Base-by-base conservation (phyloP, 805 yeast species). In the Yarrowia alimentaria region DNA sequence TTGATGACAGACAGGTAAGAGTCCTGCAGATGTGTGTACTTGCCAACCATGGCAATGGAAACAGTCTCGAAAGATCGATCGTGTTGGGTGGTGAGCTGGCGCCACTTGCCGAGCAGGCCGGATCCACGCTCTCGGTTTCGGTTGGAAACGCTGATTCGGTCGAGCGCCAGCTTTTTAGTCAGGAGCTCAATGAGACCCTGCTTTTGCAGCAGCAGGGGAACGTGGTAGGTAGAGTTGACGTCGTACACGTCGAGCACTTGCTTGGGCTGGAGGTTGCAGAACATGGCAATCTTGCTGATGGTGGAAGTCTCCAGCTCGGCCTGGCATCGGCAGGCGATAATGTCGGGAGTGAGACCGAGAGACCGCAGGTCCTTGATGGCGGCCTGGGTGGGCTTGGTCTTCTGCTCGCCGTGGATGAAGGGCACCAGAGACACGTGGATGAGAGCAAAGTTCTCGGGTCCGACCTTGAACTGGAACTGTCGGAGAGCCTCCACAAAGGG, bases 331-430 rank as follows among this genome's bases (percentile, higher is more conserved):
- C 98, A 91, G 53, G 98, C 99, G 72, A 93, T 88, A 80, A 93
- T 83, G 68, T 93, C 98, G 16, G 98, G 98, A 29, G 83, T 80
- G 66, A 93, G 78, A 62, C 99, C 99, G 55, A 91, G 73, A 38
- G 96, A 85, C 71, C 99, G 84, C 69, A 93, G 78, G 68, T 93
- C 99, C 68, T 89, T 88, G 64, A 93, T 85, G 40, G 99, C 99
- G 57, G 98, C 99, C 73, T 93, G 99, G 10, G 99, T 93, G 54
- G 99, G 99, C 71, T 93, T 93, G 33, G 99, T 93, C 77, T 93
- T 93, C 70, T 93, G 96, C 74, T 93, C 99, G 56, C 98, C 99
- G 61, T 90, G 95, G 63, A 93, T 91, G 43, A 93, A 98, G 37
- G 98, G 98, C 40, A 93, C 98, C 57, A 93, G 75, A 35, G 98